phyloP scores from a whole-genome alignment of 164 flowering plant genomes.

The Berberis thunbergii region DNA sequence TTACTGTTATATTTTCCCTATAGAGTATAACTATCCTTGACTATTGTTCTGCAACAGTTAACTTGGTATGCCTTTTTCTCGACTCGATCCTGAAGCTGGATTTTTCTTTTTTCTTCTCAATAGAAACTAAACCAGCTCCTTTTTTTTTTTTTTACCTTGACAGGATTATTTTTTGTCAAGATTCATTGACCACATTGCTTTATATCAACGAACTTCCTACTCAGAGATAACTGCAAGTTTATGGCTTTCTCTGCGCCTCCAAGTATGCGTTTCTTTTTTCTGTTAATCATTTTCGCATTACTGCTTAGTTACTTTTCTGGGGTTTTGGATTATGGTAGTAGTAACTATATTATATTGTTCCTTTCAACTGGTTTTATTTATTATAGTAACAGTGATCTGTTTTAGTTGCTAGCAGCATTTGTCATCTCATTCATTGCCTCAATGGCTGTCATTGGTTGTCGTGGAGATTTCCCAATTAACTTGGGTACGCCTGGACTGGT shows the following conservation, averaged over 20 bases:
- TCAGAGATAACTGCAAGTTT: constrained; percentile 73
- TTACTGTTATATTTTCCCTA: no score
- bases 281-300: neutral
- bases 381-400: constrained; percentile 13
- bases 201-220: constrained; percentile 72
- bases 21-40: no score
- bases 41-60: no score
- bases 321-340: neutral
- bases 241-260: constrained; percentile 98
- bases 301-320: neutral
- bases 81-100: neutral
- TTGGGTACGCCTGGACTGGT: constrained; percentile 92
- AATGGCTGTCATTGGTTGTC: constrained; percentile 81
- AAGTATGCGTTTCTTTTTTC: constrained; percentile 30
- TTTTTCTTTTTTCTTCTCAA: neutral
- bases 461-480: constrained; percentile 44
- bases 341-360: no score
- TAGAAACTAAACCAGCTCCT: neutral
- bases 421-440: constrained; percentile 68
- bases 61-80: neutral
- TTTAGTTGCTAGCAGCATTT: constrained; percentile 78
- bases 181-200: constrained; percentile 44
- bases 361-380: no score
- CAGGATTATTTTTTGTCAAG: constrained; percentile 60
- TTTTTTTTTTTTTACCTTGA: neutral